A percentile compares a stretch with the other conserved stretches of the same genome.
Evolutionary conservation across 768 basidiomycete species (phyloP).

Genomic region (Lentinula edodes): DNA sequence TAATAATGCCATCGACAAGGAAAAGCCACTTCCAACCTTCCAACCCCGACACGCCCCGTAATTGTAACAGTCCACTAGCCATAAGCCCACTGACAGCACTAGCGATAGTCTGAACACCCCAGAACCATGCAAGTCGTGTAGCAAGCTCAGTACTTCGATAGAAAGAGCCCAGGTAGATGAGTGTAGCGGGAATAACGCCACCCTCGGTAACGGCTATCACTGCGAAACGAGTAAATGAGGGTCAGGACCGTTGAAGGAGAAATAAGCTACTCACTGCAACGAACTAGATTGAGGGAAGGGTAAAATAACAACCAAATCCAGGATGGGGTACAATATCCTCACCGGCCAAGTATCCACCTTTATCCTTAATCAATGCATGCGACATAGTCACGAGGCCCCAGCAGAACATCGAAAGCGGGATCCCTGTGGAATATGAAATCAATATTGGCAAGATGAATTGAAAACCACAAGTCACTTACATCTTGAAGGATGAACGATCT

Average conservation of each 20-base stretch:
- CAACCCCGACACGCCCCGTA: slow-evolving; percentile 26
- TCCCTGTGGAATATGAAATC: slow-evolving; percentile 19
- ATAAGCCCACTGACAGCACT: slow-evolving; percentile 36
- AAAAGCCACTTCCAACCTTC: slow-evolving; percentile 36
- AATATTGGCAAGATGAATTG: too few species aligned
- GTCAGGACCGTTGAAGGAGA: background rate
- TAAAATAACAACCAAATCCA: too few species aligned
- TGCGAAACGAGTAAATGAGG: slow-evolving; percentile 6
- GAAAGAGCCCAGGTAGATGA: slow-evolving; percentile 37
- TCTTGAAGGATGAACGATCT: slow-evolving; percentile 31
- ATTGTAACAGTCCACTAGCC: slow-evolving; percentile 32
- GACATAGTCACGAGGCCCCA: slow-evolving; percentile 34
- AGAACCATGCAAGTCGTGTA: slow-evolving; percentile 36
- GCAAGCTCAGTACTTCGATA: slow-evolving; percentile 40
- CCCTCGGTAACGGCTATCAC: slow-evolving; percentile 37
- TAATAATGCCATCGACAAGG: slow-evolving; percentile 34
- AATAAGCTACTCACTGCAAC: slow-evolving; percentile 21
- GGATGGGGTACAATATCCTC: background rate
- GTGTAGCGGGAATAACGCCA: slow-evolving; percentile 33
- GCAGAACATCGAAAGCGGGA: slow-evolving; percentile 32
- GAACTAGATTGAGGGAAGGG: slow-evolving; percentile 14
- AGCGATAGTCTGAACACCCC: slow-evolving; percentile 32
- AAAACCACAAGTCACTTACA: slow-evolving; percentile 15
- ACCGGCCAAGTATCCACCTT: slow-evolving; percentile 30
- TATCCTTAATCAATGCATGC: slow-evolving; percentile 29